Percentiles rank a stretch among this genome's conserved stretches.
phyloP scores from a whole-genome alignment of 2,329 filamentous ascomycete genomes.

The Fusarium buharicum region DNA sequence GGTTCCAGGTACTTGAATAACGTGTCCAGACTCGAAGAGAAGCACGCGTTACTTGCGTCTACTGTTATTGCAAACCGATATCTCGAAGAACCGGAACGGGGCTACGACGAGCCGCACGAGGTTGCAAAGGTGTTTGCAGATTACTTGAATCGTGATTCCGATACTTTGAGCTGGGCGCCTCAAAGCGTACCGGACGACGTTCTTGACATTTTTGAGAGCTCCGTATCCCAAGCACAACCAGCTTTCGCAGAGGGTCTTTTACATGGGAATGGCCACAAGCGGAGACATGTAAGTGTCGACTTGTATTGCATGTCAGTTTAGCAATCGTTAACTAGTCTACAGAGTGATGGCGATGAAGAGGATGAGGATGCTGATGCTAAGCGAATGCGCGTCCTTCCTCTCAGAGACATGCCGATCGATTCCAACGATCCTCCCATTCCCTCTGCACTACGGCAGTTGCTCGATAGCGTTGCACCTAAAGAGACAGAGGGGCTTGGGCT shows the following conservation, averaged over 20 bases:
- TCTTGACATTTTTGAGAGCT: slow-evolving; percentile 59
- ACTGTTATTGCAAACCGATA: slow-evolving; percentile 52
- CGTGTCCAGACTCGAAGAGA: slow-evolving; percentile 56
- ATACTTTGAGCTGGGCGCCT: slow-evolving; percentile 59
- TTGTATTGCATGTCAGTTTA: neutral
- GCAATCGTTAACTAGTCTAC: neutral
- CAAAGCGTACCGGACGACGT: slow-evolving; percentile 59
- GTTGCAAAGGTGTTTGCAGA: slow-evolving; percentile 60
- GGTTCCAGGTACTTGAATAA: slow-evolving; percentile 56
- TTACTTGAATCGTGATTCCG: slow-evolving; percentile 54
- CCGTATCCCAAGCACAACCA: slow-evolving; percentile 51
- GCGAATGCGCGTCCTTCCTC: slow-evolving; percentile 44
- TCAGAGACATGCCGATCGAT: slow-evolving; percentile 32
- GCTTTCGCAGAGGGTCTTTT: slow-evolving; percentile 27
- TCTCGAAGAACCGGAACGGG: slow-evolving; percentile 55
- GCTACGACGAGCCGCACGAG: slow-evolving; percentile 56
- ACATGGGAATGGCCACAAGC: slow-evolving; percentile 55
- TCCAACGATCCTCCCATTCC: slow-evolving; percentile 48
- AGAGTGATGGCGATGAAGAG: slow-evolving; percentile 49
- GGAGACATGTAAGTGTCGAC: slow-evolving; percentile 57
- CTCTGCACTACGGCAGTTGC: slow-evolving; percentile 47
- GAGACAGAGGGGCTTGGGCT: slow-evolving; percentile 31
- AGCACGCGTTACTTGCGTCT: slow-evolving; percentile 56
- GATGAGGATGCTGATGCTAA: slow-evolving; percentile 50
- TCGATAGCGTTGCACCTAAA: slow-evolving; percentile 39